phyloP scores from a whole-genome alignment of 2,329 filamentous ascomycete genomes.

The Trichoderma gracile region DNA sequence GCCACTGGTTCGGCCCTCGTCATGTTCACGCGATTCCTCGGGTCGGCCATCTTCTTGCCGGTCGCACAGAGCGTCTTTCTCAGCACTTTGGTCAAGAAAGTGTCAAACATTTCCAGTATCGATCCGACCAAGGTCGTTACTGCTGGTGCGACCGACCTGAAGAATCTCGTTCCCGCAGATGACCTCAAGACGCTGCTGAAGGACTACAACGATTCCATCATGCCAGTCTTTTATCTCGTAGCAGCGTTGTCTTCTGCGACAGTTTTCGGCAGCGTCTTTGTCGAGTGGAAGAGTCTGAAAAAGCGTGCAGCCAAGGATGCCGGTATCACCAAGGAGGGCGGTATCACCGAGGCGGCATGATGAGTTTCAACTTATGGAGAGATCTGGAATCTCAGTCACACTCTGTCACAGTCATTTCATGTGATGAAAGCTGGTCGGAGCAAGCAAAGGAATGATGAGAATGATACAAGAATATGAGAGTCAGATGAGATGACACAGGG shows the following conservation, averaged over 20 bases:
- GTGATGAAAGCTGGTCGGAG: too few species aligned
- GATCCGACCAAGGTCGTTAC: not conserved
- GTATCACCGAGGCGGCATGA: not conserved
- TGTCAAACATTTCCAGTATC: not conserved
- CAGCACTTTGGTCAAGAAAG: not conserved
- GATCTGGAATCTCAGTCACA: too few species aligned
- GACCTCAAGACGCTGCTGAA: not conserved
- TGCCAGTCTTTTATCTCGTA: conserved; percentile 3
- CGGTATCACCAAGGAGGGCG: not conserved
- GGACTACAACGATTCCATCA: conserved; percentile 1
- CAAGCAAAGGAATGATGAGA: too few species aligned
- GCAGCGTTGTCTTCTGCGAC: not conserved
- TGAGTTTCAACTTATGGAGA: not conserved
- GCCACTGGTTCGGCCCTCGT: conserved; percentile 49
- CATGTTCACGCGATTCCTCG: conserved; percentile 48
- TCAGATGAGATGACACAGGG: not conserved
- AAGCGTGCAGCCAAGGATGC: conserved; percentile 1
- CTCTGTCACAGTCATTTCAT: too few species aligned
- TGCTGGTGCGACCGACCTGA: conserved; percentile 7
- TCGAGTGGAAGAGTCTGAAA: conserved; percentile 14
- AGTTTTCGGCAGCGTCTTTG: not conserved
- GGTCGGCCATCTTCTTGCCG: conserved; percentile 51
- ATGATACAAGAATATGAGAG: not conserved
- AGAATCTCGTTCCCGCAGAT: not conserved
- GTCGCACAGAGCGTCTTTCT: conserved; percentile 10